Percentiles rank a stretch among this genome's conserved stretches.
These are phyloP conservation scores for Auriscalpium microsporum DNA, from an alignment of 768 basidiomycete species.

Conservation along the genomic window DNA sequence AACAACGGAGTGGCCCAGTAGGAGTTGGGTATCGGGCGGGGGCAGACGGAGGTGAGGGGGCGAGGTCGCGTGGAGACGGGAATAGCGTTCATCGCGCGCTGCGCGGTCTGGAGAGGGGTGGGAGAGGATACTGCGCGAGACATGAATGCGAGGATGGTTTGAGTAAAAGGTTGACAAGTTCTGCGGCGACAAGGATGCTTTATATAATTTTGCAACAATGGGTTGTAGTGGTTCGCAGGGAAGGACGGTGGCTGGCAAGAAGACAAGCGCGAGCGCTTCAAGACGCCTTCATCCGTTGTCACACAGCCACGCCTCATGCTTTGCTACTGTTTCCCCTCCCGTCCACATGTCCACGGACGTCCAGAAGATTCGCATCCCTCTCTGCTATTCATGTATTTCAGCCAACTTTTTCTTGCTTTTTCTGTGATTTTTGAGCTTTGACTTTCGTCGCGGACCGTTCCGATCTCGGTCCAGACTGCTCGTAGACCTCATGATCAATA, in stretches of 20 bases:
- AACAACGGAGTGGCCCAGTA: slow-evolving; percentile 74
- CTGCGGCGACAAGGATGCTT: not conserved
- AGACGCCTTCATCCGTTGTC: not conserved
- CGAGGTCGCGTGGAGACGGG: not conserved
- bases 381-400: no score
- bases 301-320: not conserved
- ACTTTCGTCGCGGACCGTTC: no score
- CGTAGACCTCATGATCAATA: no score
- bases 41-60: slow-evolving; percentile 8
- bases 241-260: not conserved
- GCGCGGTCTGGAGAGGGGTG: not conserved
- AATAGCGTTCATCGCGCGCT: not conserved
- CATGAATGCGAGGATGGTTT: not conserved
- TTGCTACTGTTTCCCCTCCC: no score
- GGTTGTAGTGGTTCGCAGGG: not conserved
- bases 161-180: not conserved
- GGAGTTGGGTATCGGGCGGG: slow-evolving; percentile 71
- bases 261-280: no score
- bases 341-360: no score
- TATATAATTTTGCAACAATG: not conserved
- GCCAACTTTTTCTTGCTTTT: no score
- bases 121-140: slow-evolving; percentile 1
- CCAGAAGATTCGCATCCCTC: no score
- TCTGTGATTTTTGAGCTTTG: no score
- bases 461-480: no score